Evolutionary conservation across 164 flowering plant species (phyloP), one percentile per base, ranked within the genome.

Genomic region (Chimonanthus salicifolius): DNA sequence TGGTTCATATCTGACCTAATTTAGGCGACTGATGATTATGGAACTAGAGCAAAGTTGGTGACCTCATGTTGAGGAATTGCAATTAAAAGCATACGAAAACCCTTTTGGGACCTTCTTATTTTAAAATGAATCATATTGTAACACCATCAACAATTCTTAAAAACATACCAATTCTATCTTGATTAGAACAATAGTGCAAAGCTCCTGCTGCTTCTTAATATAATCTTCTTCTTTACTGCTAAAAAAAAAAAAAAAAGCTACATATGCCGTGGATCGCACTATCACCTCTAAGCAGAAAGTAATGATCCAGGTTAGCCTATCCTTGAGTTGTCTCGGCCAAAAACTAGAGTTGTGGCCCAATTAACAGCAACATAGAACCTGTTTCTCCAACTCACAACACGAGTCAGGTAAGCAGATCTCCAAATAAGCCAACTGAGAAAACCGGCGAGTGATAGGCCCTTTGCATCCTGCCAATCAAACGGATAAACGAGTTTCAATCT

Each of bases 371-470:
- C 97, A 18, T 93, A 93, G 63, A 91, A 84, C 80, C 97, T 82
- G 82, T 93, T 93, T 81, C 98, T 86, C 98, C 98, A 90, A 81
- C 98, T 91, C 47, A 93, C 69, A 0, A 90, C 93, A 7, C 94
- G 87, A 0, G 94, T 90, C 76, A 91, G 84, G 74, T 91, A 93
- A 16, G 97, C 98, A 3, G 98, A 93, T 15, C 94, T 86, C 97
- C 97, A 92, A 0, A 92, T 80, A 44, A 92, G 67, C 92, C 92
- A 91, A 81, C 98, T 91, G 0, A 83, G 10, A 74, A 93, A 88
- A 11, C 98, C 96, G 6, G 97, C 97, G 16, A 76, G 70, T 1
- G 94, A 83, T 5, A 91, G 10, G 0, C 97, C 98, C 79, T 87
- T 92, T 44, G 74, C 84, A 66, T 88, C 92, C 96, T 90, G 85